Evolutionary conservation across 768 basidiomycete species (phyloP), one percentile per base, ranked within the genome.

Genomic region (Lentinula edodes): DNA sequence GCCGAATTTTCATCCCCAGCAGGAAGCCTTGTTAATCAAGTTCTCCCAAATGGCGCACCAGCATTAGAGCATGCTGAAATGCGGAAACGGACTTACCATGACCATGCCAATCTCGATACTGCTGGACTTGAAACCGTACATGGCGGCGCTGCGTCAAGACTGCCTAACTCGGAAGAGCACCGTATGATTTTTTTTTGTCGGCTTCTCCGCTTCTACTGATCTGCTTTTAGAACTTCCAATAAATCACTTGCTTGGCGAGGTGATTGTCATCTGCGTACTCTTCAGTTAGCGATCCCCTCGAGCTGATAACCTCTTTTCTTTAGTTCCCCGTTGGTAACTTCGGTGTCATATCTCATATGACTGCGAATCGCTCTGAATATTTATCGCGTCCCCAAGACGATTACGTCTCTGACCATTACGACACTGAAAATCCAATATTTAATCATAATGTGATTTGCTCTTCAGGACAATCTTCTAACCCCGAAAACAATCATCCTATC

Each of bases 391-490:
- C 35, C 10, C 18, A 48, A 4, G 15, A 23, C 55, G 55, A 56
- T 56, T 56, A 56, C 55, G 55, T 56, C 55, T 56, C 55, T 41
- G 23, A 34, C 13, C 23, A 2, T 56, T 56, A 56, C 55, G 41
- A 56, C 10, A 43, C 10, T 41, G 55, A 56, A 43, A 43, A 39
- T 20, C 13, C 55, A 43, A 42, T 39, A 38, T n/a, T 12, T 39
- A 39, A 28, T 28, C 3, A 28, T 28, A 28, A 56, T 28, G 38
- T 9, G 23, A 43, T 32, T 45, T 42, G 23, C 6, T 15, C 28
- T 20, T 56, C 41, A 41, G 20, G 53, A 39, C 36, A 23, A 20
- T 20, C 39, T 36, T 13, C 36, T 18, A 41, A 38, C 23, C 53
- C 28, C 8, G 53, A 39, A 16, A 42, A 8, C 43, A 12, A 28